Base-by-base conservation (phyloP, 2,329 filamentous ascomycete species). In the Aureobasidium lini region DNA sequence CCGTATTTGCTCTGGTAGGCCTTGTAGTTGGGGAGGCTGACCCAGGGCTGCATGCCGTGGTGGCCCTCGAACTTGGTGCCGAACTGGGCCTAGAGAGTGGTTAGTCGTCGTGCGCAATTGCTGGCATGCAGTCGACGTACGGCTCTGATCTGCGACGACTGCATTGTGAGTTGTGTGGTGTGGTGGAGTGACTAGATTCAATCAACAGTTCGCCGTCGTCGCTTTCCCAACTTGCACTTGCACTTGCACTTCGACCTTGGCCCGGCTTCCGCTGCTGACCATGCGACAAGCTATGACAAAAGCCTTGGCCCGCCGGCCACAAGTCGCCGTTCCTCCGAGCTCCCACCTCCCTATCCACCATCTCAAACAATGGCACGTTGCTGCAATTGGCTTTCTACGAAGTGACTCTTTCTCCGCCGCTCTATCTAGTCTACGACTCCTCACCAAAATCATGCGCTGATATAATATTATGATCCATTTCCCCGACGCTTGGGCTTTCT, bases 1-100 rank as follows among this genome's bases (percentile, higher is more conserved):
- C 79, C 82, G 68, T 80, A 84, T 60, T 78, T 79, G 70, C 80
- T 82, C 72, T 76, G 72, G 72, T 81, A 84, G 62, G 78, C 75
- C 69, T 77, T 72, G 71, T 78, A 77, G 36, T 67, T 66, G 58
- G 68, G 69, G 23, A 75, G 69, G 62, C 65, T 63, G 34, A 67
- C 58, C 69, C 67, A 72, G 39, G 70, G 70, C 63, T 69, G 66
- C 46, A 71, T 61, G 54, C 68, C 69, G 50, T 63, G 57, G 49
- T 61, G 59, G 59, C 64, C 65, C 29, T 64, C 63, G 46, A 59
- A 61, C 42, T 63, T 57, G 56, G 63, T 63, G 56, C 66, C 66
- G 63, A 64, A 68, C n/a, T 62, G 44, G 58, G 64, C 63, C 65
- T 66, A 13, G 8, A n/a, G 31, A 10, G 11, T 36, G 13, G 42